A percentile compares a stretch with the other conserved stretches of the same genome.
phyloP scores from a whole-genome alignment of 2,329 filamentous ascomycete genomes.

The Trichoderma arundinaceum region DNA sequence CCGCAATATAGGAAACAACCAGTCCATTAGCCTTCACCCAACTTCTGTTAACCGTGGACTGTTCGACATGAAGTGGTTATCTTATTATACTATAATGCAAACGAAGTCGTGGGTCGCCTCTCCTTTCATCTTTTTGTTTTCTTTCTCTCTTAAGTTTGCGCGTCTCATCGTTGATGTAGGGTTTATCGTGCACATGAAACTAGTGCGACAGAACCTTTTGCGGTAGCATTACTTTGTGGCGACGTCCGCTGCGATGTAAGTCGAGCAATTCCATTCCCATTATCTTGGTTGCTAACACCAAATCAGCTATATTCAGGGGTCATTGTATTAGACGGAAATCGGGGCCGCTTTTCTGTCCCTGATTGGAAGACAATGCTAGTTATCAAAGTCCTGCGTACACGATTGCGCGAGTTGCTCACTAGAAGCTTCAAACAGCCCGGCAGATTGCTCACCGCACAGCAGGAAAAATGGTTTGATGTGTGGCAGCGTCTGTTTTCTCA shows the following conservation, averaged over 20 bases:
- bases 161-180: conserved; percentile 45
- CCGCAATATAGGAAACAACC: conserved; percentile 92
- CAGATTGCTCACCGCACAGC: conserved; percentile 66
- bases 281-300: neutral
- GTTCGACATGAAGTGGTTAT: conserved; percentile 76
- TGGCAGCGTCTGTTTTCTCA: conserved; percentile 73
- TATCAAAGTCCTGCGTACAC: conserved; percentile 77
- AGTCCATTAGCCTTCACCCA: conserved; percentile 84
- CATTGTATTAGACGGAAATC: conserved; percentile 84
- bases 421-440: conserved; percentile 72
- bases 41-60: conserved; percentile 84
- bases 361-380: conserved; percentile 92
- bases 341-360: conserved; percentile 78
- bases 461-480: conserved; percentile 74
- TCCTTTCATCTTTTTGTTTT: neutral
- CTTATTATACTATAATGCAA: conserved; percentile 98
- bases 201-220: conserved; percentile 78
- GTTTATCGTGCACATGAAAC: conserved; percentile 92
- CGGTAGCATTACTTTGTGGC: conserved; percentile 82
- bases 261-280: neutral
- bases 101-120: conserved; percentile 68
- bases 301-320: conserved; percentile 83
- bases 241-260: conserved; percentile 84
- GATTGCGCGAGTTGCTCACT: conserved; percentile 76
- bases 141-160: neutral